Base-by-base conservation (phyloP, 495 filamentous ascomycete genomes). In the Penicillium samsonianum region DNA sequence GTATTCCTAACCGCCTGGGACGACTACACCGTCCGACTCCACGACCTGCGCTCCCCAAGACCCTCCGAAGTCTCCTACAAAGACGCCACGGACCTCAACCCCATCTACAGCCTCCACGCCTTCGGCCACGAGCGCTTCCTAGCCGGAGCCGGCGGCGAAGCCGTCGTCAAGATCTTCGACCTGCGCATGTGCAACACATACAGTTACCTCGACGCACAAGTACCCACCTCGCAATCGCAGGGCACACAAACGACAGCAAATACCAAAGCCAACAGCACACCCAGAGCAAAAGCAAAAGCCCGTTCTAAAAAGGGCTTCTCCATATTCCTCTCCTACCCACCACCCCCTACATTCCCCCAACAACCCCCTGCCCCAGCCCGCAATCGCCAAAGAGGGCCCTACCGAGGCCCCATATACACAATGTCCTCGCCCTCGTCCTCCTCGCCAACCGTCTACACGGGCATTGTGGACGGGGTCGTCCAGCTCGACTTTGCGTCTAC, bases 141-240 rank as follows among this genome's bases (percentile, higher is more conserved):
- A 14, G 81, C 79, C 17, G 87, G 86, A 17, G 77, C 77, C 1
- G 77, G 78, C 10, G 76, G 76, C 10, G 79, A 87, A 61, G 79
- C 78, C 42, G 62, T 86, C 16, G 65, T 90, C 9, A 89, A 88
- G 60, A 64, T 87, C 2, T 90, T 88, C 57, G 85, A 90, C 62
- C 66, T 90, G 33, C 82, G 87, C 37, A 76, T 85, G 72, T 66
- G 69, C 10, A 81, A 77, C 8, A 72, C 68, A 5, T 82, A 80
- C 67, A 70, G 57, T 53, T 73, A 76, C 49, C 72, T 69, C 31
- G 63, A 76, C 19, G 60, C 74, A 25, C 60, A 64, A 23, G 14
- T 31, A 3, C 44, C 51, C 22, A 40, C 20, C 7, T 45, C 60
- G 41, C 43, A 44, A 54, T 20, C 30, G 3, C 50, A 51, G 52